These are phyloP conservation scores for Fusarium compactum DNA, from an alignment of 2,329 filamentous ascomycete genomes.

Conservation along the genomic window DNA sequence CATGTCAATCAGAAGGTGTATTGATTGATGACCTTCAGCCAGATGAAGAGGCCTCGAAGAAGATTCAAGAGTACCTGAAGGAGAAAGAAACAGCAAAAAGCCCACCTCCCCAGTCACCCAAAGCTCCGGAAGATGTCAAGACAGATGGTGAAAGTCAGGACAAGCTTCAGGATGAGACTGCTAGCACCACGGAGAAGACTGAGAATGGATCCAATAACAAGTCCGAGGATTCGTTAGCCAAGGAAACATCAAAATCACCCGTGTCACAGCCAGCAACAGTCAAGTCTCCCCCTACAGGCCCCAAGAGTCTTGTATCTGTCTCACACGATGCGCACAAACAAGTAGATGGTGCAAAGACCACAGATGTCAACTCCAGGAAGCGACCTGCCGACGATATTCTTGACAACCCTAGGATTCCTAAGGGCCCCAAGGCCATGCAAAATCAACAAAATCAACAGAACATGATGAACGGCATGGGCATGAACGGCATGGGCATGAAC, in stretches of 20 bases:
- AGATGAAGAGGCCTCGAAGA: conserved; percentile 82
- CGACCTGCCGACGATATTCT: conserved; percentile 80
- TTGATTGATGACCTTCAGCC: conserved; percentile 90
- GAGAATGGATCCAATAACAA: conserved; percentile 42
- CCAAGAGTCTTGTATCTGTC: conserved; percentile 43
- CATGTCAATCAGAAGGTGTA: conserved; percentile 90
- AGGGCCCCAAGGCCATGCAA: conserved; percentile 74
- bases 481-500: conserved; percentile 60
- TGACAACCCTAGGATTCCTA: conserved; percentile 74
- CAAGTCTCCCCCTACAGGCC: conserved; percentile 49
- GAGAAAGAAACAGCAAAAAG: conserved; percentile 67
- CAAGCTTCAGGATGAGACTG: conserved; percentile 51
- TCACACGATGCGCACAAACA: conserved; percentile 56
- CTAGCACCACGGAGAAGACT: conserved; percentile 56
- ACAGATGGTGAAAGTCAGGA: conserved; percentile 36
- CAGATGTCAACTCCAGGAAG: conserved; percentile 73
- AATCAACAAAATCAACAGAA: conserved; percentile 64
- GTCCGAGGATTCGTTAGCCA: conserved; percentile 38
- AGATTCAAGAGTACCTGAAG: conserved; percentile 80
- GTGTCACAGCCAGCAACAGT: conserved; percentile 37
- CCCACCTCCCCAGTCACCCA: conserved; percentile 51
- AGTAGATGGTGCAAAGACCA: conserved; percentile 46
- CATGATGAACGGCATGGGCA: conserved; percentile 61
- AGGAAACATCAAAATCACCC: conserved; percentile 54
- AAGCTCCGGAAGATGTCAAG: conserved; percentile 41